Base-by-base conservation (phyloP, 176 grass and related monocot genomes). In the Cenchrus americanus region DNA sequence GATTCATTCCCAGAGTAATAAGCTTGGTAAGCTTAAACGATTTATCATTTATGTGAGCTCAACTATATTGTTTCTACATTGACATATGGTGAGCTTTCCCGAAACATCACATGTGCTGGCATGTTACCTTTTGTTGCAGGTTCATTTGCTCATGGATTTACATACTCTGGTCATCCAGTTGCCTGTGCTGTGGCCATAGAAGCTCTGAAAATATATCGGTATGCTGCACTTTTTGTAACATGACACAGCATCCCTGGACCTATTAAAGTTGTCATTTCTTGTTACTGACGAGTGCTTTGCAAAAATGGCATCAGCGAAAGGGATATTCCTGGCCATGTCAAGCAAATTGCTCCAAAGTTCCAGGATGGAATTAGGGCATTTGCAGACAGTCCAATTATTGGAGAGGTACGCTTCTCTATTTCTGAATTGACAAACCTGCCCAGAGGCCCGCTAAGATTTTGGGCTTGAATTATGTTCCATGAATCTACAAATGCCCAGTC, bases 141-240 rank as follows among this genome's bases (percentile, higher is more conserved):
- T 86, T 92, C 96, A 54, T 99, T 99, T 92, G 23, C 93, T 83
- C 93, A 99, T 87, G 96, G 96, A 44, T 99, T 99, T 86, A 99
- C 96, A 43, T 96, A 96, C 73, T 99, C 96, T 0, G 93, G 96
- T 3, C 96, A 99, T 89, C 96, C 96, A 50, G 89, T 95, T 42
- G 83, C 93, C 17, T 99, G 96, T 76, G 91, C 93, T 68, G 96
- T 99, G 5, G 93, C 96, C 43, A 62, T 99, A 70, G 96, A 99
- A 91, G 87, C 96, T 30, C 67, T 99, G 74, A 96, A 94, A 78
- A 85, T 99, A 80, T 96, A 99, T 46, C 84, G 86, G 96, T 94
- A 86, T 34, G 69, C 12, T 55, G 4, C 24, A 64, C 0, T 70
- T 69, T 15, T 76, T 14, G 10, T 71, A 49, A 54, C n/a, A 71